Base-by-base conservation (phyloP, 2,329 filamentous ascomycete genomes). In the Neofusicoccum umdonicola region DNA sequence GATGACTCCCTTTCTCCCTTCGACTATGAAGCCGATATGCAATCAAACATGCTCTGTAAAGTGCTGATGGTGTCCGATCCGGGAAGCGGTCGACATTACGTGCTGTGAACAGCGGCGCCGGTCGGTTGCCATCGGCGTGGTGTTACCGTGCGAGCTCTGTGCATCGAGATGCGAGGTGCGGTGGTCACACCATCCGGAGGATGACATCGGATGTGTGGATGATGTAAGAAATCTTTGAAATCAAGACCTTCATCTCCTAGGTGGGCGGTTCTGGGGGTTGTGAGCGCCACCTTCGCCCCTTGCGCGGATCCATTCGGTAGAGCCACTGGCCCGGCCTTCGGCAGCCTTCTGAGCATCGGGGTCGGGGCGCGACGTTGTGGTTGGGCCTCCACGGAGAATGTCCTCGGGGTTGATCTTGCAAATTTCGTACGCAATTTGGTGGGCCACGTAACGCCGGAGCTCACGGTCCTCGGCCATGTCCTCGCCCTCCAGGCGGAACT, bases 401-500 rank as follows among this genome's bases (percentile, higher is more conserved):
- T 77, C 75, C 35, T 72, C 84, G 81, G 56, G 88, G 84, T 41
- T 89, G 56, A 91, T 85, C 68, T 87, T 85, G 65, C 88, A 90
- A 66, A 93, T 88, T 48, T 90, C 88, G 70, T 88, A 85, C 12
- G 90, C 86, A 69, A 94, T 90, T 3, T 88, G 88, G 62, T 88
- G 85, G 66, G 93, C 87, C 65, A 93, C 88, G 71, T 90, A 90
- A 69, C 85, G 84, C 65, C 90, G 86, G 35, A 95, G 85, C 75
- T 95, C 90, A 60, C 86, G 85, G 71, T 92, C 88, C 74, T 95
- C 91, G 54, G 83, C 83, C 69, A 87, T 84, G 75, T 95, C 91
- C 74, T 95, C 91, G 74, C 91, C 92, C 76, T 93, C 89, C 13
- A 95, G 82, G 47, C 87, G 85, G 78, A 93, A 93, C 66, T 91